Percentiles rank a stretch among this genome's conserved stretches.
Conservation (phyloP, 2,329 filamentous ascomycete species). For the Colletotrichum sp. region DNA sequence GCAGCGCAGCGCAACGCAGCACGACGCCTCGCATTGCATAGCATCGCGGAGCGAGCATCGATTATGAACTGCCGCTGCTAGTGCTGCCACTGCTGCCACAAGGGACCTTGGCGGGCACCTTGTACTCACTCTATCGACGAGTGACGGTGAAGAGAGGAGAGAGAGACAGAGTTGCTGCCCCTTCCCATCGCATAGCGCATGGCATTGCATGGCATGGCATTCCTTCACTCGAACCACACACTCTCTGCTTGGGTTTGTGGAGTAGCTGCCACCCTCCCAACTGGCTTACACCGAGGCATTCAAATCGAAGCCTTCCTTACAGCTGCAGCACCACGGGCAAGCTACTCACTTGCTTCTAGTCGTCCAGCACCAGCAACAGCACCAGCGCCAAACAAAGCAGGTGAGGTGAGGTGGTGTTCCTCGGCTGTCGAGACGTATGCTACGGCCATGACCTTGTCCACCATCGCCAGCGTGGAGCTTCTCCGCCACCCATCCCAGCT, state of each 20-base stretch:
- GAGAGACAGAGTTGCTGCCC: background rate
- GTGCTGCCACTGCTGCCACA: background rate
- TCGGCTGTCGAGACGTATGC: background rate
- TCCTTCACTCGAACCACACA: background rate
- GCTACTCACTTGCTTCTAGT: background rate
- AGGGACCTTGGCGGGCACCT: background rate
- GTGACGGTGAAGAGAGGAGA: background rate
- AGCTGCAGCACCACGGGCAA: background rate
- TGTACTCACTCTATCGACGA: background rate
- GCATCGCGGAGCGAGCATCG: background rate
- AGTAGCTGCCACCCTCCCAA: background rate
- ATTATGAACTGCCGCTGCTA: background rate
- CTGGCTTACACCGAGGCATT: conserved; percentile 10
- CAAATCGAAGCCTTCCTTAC: background rate
- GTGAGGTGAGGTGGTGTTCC: background rate
- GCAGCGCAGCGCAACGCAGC: background rate
- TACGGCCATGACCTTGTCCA: background rate
- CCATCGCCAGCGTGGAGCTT: conserved; percentile 1
- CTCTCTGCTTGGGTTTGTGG: background rate
- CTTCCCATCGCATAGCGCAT: background rate
- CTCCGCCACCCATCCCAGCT: background rate
- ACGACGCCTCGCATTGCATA: background rate
- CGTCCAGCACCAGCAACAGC: background rate
- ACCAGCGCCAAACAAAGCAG: background rate
- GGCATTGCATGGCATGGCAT: background rate